phyloP scores from a whole-genome alignment of 2,329 filamentous ascomycete species.

The Pestalotiopsis sp. region DNA sequence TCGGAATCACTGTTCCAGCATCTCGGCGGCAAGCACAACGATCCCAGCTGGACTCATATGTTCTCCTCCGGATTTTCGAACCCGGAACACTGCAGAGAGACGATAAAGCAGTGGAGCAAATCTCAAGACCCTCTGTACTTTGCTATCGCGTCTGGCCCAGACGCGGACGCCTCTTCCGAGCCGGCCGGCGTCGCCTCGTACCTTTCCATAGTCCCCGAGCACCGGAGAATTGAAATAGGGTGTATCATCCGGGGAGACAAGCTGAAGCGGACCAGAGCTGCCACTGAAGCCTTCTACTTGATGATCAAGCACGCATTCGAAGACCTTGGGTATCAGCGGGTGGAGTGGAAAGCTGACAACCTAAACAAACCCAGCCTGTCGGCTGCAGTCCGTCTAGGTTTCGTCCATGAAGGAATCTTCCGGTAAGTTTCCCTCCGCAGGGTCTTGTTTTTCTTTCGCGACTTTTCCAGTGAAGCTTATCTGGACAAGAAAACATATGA shows the following conservation, averaged over 20 bases:
- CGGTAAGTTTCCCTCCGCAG: neutral
- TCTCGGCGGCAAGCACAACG: too few relatives aligned
- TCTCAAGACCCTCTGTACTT: too few relatives aligned
- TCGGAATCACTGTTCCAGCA: too few relatives aligned
- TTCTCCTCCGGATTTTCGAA: too few relatives aligned
- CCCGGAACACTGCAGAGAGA: too few relatives aligned
- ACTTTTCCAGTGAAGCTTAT: neutral
- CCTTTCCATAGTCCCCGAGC: too few relatives aligned
- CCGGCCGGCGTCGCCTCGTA: too few relatives aligned
- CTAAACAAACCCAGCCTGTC: neutral
- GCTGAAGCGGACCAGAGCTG: neutral
- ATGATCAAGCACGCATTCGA: neutral
- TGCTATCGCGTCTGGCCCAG: too few relatives aligned
- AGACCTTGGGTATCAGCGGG: neutral
- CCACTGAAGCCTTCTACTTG: neutral
- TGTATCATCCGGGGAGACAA: neutral
- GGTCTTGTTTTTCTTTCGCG: too few relatives aligned
- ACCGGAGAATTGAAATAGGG: neutral
- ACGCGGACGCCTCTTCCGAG: too few relatives aligned
- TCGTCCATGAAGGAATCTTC: neutral
- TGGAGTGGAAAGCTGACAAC: neutral
- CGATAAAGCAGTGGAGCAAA: too few relatives aligned
- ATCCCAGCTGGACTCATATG: too few relatives aligned
- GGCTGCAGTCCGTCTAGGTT: neutral
- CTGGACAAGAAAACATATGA: neutral